Base-by-base conservation (phyloP, 176 grass and related monocot genomes). In the Aegilops speltoides region DNA sequence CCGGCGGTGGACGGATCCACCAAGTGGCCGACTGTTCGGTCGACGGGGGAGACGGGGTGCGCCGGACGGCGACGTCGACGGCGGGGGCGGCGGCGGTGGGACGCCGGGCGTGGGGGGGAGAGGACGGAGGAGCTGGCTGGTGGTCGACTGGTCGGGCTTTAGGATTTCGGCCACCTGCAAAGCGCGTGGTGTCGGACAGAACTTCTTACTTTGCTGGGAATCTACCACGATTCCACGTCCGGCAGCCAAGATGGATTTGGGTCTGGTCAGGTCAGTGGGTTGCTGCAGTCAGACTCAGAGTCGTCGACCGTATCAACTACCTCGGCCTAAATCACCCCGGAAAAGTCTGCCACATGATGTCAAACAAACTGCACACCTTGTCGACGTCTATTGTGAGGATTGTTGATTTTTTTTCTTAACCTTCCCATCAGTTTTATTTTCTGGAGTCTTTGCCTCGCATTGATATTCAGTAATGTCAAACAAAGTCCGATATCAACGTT, bases 141-240 rank as follows among this genome's bases (percentile, higher is more conserved):
- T 25, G 72, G 73, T 52, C 17, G 54, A 57, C 54, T 22, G 60
- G 41, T 85, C 28, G 73, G 73, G 76, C 84, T 87, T 84, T 91
- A 19, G 66, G 25, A 76, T 79, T 90, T 77, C 65, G 22, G 66
- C 85, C 88, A 69, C 77, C 43, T 70, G 74, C 76, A 90, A 87
- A 82, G 66, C 89, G 85, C 85, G 83, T 89, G 70, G 62, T 76
- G 40, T 64, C 60, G 60, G 32, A 57, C n/a, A 19, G 62, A 25
- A 64, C 1, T 77, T 76, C 5, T 66, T 41, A 4, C 78, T 90
- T 50, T 9, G 56, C 8, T 66, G 66, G 65, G 62, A 56, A 52
- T 79, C 80, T 71, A 79, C 74, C 81, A 37, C 64, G 22, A 26
- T 22, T 57, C 54, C 75, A 79, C 80, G 20, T 14, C 19, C 74